phyloP scores from a whole-genome alignment of 345 rosid species.

The Murraya paniculata region DNA sequence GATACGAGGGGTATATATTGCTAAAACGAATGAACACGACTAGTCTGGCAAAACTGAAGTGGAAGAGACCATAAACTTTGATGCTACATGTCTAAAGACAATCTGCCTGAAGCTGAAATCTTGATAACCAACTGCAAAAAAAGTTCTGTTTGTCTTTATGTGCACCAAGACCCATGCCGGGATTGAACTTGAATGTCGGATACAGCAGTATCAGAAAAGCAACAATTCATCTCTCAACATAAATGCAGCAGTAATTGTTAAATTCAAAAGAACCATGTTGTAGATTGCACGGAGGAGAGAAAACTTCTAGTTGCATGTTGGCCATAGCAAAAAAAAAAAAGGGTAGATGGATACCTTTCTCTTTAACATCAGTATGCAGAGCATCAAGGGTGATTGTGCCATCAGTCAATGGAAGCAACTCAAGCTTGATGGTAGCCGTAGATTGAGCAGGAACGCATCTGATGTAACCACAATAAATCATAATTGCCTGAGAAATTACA shows the following conservation, averaged over 20 bases:
- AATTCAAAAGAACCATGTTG: neutral
- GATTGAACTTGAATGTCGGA: neutral
- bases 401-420: slow-evolving; percentile 95
- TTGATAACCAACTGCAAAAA: neutral
- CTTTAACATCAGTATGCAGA: slow-evolving; percentile 79
- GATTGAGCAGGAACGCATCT: slow-evolving; percentile 92
- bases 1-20: slow-evolving; percentile 2
- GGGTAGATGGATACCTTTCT: slow-evolving; percentile 69
- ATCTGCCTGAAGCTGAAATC: neutral
- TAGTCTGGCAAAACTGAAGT: neutral
- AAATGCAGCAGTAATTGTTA: neutral
- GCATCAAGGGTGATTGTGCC: slow-evolving; percentile 92
- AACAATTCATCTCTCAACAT: neutral
- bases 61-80: neutral
- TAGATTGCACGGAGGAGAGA: neutral
- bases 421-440: slow-evolving; percentile 82
- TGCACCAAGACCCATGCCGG: neutral
- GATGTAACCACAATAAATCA: slow-evolving; percentile 30
- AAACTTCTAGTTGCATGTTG: neutral
- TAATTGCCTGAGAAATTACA: slow-evolving; percentile 14
- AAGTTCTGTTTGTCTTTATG: neutral
- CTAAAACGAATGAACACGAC: slow-evolving; percentile 8
- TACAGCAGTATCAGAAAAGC: neutral
- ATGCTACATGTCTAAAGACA: neutral
- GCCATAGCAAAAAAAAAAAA: neutral